Evolutionary conservation across 2,329 filamentous ascomycete species (phyloP).

Genomic region (Diplodia scrobiculata): DNA sequence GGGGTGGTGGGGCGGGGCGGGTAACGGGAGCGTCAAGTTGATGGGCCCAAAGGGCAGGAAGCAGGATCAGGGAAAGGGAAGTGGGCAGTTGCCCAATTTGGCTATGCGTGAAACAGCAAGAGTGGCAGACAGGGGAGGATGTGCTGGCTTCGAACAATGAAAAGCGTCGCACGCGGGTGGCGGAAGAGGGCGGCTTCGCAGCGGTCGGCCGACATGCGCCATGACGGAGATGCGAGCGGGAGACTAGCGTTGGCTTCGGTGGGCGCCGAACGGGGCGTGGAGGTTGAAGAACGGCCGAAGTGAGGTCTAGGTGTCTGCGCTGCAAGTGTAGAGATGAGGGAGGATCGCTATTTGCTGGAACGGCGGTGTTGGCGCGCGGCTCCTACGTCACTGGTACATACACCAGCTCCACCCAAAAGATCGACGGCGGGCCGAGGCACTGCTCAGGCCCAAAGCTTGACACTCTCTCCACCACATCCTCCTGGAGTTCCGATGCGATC

Average conservation of each 20-base stretch:
- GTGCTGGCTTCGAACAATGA: not conserved
- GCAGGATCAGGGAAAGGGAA: not conserved
- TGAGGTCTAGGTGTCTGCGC: too few species aligned
- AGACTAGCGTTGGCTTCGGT: not conserved
- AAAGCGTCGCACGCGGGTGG: not conserved
- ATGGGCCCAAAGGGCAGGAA: too few species aligned
- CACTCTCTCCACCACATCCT: too few species aligned
- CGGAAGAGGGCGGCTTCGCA: not conserved
- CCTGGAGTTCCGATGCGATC: too few species aligned
- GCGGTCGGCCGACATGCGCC: not conserved
- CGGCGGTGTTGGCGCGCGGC: too few species aligned
- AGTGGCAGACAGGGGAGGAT: not conserved
- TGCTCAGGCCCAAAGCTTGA: conserved; percentile 21
- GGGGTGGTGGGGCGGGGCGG: too few species aligned
- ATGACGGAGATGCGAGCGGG: not conserved
- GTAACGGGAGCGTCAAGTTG: not conserved
- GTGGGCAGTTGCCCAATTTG: not conserved
- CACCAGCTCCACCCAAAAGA: not conserved
- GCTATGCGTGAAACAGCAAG: not conserved
- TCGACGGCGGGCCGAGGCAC: not conserved
- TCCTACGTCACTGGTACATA: conserved; percentile 6
- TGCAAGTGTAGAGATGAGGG: too few species aligned
- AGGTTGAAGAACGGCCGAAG: too few species aligned
- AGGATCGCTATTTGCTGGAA: not conserved
- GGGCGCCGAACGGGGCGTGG: not conserved